Base-by-base conservation (phyloP, 768 basidiomycete species). In the Mycena leptocephala region DNA sequence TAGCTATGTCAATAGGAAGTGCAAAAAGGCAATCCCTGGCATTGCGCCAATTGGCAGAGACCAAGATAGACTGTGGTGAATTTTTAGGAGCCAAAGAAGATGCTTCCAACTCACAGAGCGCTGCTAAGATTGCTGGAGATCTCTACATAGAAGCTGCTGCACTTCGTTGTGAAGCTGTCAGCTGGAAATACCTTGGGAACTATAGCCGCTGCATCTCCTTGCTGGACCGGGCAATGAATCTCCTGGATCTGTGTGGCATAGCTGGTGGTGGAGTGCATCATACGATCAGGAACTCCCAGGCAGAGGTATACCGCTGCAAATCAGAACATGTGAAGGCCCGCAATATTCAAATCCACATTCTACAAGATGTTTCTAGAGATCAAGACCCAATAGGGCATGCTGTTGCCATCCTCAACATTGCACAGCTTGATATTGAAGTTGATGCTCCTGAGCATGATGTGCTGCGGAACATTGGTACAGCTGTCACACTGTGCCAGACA, bases 291-390 rank as follows among this genome's bases (percentile, higher is more conserved):
- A 33, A 20, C 43, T 3, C 0, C 9, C 30, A 48, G 33, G 69
- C 43, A 8, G 69, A 70, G 58, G 11, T 37, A 6, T 55, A 61
- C 46, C n/a, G 22, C 2, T 2, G 8, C 1, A 61, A 70, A 51
- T 61, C 69, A 0, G 69, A 70, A 35, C 62, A 70, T 41, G 14
- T 7, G n/a, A 58, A 62, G 16, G 58, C 69, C 4, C 69, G 14
- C 7, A 11, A 51, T 32, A 70, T 70, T 10, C 30, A 70, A 1
- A 61, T 1, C 0, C 13, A 51, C 0, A 48, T 37, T 11, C 30
- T 70, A n/a, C 43, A 62, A n/a, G n/a, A n/a, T n/a, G n/a, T n/a
- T n/a, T n/a, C n/a, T n/a, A n/a, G n/a, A n/a, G n/a, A n/a, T n/a
- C n/a, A n/a, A n/a, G n/a, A n/a, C n/a, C n/a, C n/a, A n/a, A n/a